Percentiles rank a stretch among this genome's conserved stretches.
Evolutionary conservation across 2,329 filamentous ascomycete genomes (phyloP).

Genomic region (Botrytis galanthina): DNA sequence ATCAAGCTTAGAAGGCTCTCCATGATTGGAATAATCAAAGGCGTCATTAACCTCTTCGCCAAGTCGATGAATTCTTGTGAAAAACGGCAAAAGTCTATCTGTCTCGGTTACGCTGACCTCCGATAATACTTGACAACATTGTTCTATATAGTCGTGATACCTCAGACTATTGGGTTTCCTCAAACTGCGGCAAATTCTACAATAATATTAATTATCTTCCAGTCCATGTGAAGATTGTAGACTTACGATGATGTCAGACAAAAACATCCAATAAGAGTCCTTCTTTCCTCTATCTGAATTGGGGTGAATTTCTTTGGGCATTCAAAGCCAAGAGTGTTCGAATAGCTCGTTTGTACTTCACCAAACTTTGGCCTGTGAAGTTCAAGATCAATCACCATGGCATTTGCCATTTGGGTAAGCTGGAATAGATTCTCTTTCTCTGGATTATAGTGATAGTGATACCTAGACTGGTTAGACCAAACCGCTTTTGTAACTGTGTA

Average conservation of each 20-base stretch:
- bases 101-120: slow-evolving; percentile 27
- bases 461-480: slow-evolving; percentile 25
- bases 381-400: slow-evolving; percentile 37
- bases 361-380: slow-evolving; percentile 25
- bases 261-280: slow-evolving; percentile 35
- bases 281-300: slow-evolving; percentile 27
- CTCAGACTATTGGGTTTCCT: slow-evolving; percentile 33
- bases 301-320: not conserved
- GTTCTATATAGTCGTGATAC: slow-evolving; percentile 31
- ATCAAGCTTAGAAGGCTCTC: slow-evolving; percentile 28
- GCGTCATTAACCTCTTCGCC: slow-evolving; percentile 34
- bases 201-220: not conserved
- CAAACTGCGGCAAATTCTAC: slow-evolving; percentile 31
- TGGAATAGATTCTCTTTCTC: slow-evolving; percentile 38
- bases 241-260: slow-evolving; percentile 34
- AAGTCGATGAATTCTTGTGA: slow-evolving; percentile 32
- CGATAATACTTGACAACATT: slow-evolving; percentile 29
- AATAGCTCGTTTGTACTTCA: not conserved
- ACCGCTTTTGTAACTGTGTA: not conserved
- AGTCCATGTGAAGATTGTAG: not conserved
- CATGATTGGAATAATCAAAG: slow-evolving; percentile 32
- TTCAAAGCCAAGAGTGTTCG: slow-evolving; percentile 1
- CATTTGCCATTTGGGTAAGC: slow-evolving; percentile 36
- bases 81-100: slow-evolving; percentile 33
- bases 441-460: slow-evolving; percentile 37